Base-by-base conservation (phyloP, 1,139 yeast species). In the Diutina ranongensis region DNA sequence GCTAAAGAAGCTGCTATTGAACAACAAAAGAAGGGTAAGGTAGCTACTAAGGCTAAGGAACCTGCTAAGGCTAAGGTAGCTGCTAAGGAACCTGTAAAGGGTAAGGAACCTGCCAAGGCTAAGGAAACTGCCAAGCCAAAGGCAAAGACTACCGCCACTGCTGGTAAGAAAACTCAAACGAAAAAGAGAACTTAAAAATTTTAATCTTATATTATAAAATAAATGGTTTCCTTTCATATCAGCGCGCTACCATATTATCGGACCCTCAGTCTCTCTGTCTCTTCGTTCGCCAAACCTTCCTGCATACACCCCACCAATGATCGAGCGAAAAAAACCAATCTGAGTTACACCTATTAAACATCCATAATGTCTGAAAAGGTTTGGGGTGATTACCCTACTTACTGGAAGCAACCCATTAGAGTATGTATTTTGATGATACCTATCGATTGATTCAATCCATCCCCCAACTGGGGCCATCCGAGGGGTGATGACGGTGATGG, bases 321-420 rank as follows among this genome's bases (percentile, higher is more conserved):
- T 9, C 21, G 18, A n/a, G 25, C 42, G 42, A 38, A 38, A 38
- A 38, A 38, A 22, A 21, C 40, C 31, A 25, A 38, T 12, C 34
- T 7, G 4, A 13, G 16, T 7, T 10, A 38, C 42, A 31, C 10
- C n/a, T 25, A 12, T 21, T 32, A n/a, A n/a, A n/a, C n/a, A n/a
- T n/a, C n/a, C n/a, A n/a, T n/a, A 12, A 55, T 56, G 58, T 56
- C 59, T 45, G 53, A 51, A 28, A 45, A 68, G 58, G 71, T 69
- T 52, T 68, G 72, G 69, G 76, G 76, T 35, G 76, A 71, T 32
- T 74, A 76, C 60, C 85, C 85, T 45, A 60, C 73, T 45, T 79
- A 78, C 60, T 78, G 61, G 63, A 76, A 74, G 57, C 76, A 78
- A 57, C 85, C 85, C 50, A 57, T 77, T 35, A 78, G 80, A 62